phyloP scores from a whole-genome alignment of 2,329 filamentous ascomycete genomes.

The Samsoniella hepiali region DNA sequence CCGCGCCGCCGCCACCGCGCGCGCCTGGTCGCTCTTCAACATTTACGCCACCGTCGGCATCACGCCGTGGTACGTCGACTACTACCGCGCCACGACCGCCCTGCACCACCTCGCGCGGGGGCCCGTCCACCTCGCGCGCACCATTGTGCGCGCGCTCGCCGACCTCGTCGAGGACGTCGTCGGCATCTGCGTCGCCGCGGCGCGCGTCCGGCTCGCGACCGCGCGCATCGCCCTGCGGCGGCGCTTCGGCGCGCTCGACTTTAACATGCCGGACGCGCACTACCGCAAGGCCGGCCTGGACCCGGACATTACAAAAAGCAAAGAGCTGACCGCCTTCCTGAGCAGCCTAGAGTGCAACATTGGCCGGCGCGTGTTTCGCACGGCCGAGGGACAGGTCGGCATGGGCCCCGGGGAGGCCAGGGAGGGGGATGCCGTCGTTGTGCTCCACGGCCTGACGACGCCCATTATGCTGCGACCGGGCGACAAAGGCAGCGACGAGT shows the following conservation, averaged over 20 bases:
- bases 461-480: conserved; percentile 27
- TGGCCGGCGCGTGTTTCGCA: conserved; percentile 28
- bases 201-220: not conserved
- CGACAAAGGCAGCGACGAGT: conserved; percentile 14
- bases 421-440: conserved; percentile 27
- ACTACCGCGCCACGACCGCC: conserved; percentile 21
- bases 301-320: not conserved
- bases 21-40: conserved; percentile 21
- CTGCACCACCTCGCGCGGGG: conserved; percentile 22
- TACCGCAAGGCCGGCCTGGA: not conserved
- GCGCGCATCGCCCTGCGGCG: not conserved
- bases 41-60: conserved; percentile 25
- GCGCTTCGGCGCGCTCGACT: not conserved
- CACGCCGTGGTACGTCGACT: conserved; percentile 27
- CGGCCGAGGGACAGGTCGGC: conserved; percentile 29
- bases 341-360: conserved; percentile 23
- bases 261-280: not conserved
- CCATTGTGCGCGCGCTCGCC: conserved; percentile 14
- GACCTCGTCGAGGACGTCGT: conserved; percentile 22
- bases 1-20: conserved; percentile 9
- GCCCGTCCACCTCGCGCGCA: conserved; percentile 19
- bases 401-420: conserved; percentile 26
- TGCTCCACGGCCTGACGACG: conserved; percentile 29
- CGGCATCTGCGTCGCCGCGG: conserved; percentile 20
- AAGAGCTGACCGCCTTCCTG: conserved; percentile 20